phyloP scores from a whole-genome alignment of 75 land plant genomes.

The Pseudotsuga menziesii region DNA sequence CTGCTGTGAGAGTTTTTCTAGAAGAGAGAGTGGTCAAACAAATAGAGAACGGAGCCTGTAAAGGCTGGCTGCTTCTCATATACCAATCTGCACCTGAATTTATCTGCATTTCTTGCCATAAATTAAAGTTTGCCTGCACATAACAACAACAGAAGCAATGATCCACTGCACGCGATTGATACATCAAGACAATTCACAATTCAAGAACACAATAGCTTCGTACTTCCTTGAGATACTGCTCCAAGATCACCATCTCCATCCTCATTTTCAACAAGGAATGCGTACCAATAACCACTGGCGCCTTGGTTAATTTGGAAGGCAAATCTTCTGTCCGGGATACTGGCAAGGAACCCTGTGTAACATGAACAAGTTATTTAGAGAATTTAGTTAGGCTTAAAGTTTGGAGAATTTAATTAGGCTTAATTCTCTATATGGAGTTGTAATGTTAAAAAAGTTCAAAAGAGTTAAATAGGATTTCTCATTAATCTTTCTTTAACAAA shows the following conservation, averaged over 20 bases:
- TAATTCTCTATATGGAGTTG: no score
- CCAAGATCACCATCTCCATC: conserved; percentile 22
- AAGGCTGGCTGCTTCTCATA: conserved; percentile 18
- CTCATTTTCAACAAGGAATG: conserved; percentile 47
- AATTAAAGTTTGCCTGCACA: background rate
- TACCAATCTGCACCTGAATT: conserved; percentile 56
- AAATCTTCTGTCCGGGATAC: conserved; percentile 58
- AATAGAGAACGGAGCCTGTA: conserved; percentile 45
- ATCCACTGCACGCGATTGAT: no score
- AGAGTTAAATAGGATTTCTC: no score
- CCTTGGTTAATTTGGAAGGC: conserved; percentile 81
- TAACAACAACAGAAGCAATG: no score
- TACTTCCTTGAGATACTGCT: conserved; percentile 13
- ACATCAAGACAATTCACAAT: no score
- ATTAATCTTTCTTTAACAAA: no score
- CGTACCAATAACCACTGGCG: conserved; percentile 69
- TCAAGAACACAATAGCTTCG: no score
- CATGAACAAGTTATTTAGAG: no score
- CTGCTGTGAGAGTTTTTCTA: conserved; percentile 26
- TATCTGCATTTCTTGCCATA: conserved; percentile 39
- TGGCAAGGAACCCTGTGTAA: conserved; percentile 18
- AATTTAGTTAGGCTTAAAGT: no score
- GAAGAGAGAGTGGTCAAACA: conserved; percentile 21
- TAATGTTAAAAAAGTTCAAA: no score
- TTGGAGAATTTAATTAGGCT: no score